Evolutionary conservation across 805 yeast genomes (phyloP), one percentile per base, ranked within the genome.

Genomic region (Candida germanica): DNA sequence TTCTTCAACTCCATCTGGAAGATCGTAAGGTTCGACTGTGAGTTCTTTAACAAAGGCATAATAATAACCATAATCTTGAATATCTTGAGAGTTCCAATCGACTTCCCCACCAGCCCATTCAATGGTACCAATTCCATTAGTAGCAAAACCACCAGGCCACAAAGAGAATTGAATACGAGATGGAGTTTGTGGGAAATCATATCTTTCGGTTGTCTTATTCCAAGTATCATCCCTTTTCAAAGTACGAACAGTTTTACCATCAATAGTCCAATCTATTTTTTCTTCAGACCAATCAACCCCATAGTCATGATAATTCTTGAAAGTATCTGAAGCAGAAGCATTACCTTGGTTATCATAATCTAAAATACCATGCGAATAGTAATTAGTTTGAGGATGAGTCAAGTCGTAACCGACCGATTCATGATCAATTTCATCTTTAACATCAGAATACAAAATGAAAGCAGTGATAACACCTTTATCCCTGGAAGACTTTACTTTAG

Each of bases 101-200:
- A 89, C 78, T 19, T 45, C 67, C 64, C 97, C 97, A 63, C 96
- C 96, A 24, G 95, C 85, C 89, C 89, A 88, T 39, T 71, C 83
- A 43, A 75, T 69, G 10, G 88, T 82, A 68, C 89, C 89, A 18
- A 51, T 45, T 15, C 73, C 75, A 50, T 71, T 73, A 20, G 67
- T 50, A 7, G 72, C 44, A 43, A 62, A 70, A 58, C 88, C 89
- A 65, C 77, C 89, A 2, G 91, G 87, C 91, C 91, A 83, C 39
- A 83, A 55, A 3, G 89, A 83, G 35, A 82, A 58, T 54, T 83
- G 87, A 31, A 88, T 63, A 52, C 83, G 69, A 34, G 87, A 63
- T 8, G 91, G 91, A 1, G 91, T 83, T 59, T 81, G 86, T 17
- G 91, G 91, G 59, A 47, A 83, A 36, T 59, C 58, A 56, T 75